Conservation (phyloP, 2,329 filamentous ascomycete species). For the Exophiala viscosa region DNA sequence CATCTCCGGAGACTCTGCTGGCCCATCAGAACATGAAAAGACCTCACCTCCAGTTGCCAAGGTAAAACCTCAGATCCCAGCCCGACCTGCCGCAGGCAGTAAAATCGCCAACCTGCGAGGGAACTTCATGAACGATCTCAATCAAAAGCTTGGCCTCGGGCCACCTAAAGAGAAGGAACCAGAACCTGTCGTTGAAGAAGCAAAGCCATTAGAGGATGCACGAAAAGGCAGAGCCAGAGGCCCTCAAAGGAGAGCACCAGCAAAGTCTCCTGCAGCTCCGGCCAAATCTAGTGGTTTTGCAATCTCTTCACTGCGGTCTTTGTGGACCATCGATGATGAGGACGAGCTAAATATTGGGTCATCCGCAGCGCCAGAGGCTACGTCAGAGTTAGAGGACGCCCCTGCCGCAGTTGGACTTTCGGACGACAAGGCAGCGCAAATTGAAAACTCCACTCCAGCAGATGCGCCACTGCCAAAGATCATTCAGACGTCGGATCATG, state of each 20-base stretch:
- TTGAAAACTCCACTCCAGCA: constrained; percentile 50
- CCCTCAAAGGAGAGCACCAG: constrained; percentile 70
- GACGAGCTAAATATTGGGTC: constrained; percentile 21
- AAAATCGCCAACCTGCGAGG: constrained; percentile 91
- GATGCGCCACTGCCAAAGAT: constrained; percentile 41
- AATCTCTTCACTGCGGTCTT: constrained; percentile 20
- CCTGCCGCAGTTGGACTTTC: not conserved
- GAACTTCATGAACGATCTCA: constrained; percentile 88
- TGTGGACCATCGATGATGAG: constrained; percentile 27
- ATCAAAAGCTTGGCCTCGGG: constrained; percentile 80
- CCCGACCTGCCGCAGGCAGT: constrained; percentile 64
- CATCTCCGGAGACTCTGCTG: constrained; percentile 40
- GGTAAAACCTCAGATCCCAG: constrained; percentile 78
- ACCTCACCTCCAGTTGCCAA: constrained; percentile 51
- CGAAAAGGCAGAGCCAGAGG: constrained; percentile 87
- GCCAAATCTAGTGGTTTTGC: constrained; percentile 17
- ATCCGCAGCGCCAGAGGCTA: not conserved
- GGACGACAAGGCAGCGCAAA: constrained; percentile 66
- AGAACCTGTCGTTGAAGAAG: constrained; percentile 54
- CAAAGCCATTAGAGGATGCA: constrained; percentile 79
- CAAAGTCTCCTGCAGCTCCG: constrained; percentile 43
- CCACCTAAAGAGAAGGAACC: constrained; percentile 71
- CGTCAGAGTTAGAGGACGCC: constrained; percentile 2
- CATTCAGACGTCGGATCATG: constrained; percentile 24
- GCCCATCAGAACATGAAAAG: constrained; percentile 33